These are phyloP conservation scores for Ogataea pini DNA, from an alignment of 805 yeast genomes.

Conservation along the genomic window DNA sequence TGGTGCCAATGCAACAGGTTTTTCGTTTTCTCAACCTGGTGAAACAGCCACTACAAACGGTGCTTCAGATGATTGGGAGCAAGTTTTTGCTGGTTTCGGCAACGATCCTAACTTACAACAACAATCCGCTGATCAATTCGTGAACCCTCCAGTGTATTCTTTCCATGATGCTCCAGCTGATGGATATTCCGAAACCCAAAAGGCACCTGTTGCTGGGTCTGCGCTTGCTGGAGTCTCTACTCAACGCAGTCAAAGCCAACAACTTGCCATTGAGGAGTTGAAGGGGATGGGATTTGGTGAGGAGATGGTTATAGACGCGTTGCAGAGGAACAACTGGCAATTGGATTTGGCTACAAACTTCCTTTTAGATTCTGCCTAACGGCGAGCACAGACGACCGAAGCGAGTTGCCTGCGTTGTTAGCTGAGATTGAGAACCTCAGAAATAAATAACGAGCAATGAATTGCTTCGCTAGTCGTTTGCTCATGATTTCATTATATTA, in stretches of 20 bases:
- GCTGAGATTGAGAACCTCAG: too few species aligned
- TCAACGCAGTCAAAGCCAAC: conserved; percentile 30
- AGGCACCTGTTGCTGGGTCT: neutral
- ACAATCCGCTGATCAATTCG: conserved; percentile 18
- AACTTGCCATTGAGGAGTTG: conserved; percentile 69
- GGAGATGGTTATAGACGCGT: conserved; percentile 65
- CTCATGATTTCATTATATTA: too few species aligned
- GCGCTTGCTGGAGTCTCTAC: conserved; percentile 1
- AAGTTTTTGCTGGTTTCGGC: conserved; percentile 86
- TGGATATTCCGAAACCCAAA: neutral
- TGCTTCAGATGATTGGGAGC: conserved; percentile 86
- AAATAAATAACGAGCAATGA: too few species aligned
- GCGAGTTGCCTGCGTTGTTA: too few species aligned
- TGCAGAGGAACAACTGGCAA: conserved; percentile 69
- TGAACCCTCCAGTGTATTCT: conserved; percentile 22
- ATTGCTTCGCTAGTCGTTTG: too few species aligned
- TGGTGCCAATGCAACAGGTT: conserved; percentile 30
- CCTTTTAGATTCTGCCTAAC: conserved; percentile 69
- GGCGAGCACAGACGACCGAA: too few species aligned
- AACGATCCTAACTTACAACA: conserved; percentile 41
- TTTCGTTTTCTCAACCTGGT: conserved; percentile 25
- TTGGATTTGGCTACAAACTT: conserved; percentile 86
- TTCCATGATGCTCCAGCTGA: conserved; percentile 13
- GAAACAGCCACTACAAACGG: conserved; percentile 24
- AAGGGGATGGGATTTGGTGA: conserved; percentile 87